Evolutionary conservation across 2,329 filamentous ascomycete genomes (phyloP).

Genomic region (Apiospora saccharicola): DNA sequence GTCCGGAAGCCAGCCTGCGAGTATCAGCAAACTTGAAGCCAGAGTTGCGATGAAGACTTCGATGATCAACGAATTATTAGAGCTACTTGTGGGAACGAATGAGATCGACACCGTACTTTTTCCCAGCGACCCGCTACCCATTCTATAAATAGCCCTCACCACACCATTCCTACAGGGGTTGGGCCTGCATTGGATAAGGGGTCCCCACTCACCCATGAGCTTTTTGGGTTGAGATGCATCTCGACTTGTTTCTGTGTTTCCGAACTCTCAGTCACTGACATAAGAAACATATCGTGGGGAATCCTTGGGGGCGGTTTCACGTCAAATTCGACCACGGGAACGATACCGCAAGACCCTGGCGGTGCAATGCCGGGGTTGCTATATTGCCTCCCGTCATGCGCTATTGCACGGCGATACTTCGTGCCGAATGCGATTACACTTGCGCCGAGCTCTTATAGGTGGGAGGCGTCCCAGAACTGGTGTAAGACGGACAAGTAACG

Average conservation of each 20-base stretch:
- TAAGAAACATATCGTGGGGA: constrained; percentile 16
- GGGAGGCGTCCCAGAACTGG: constrained; percentile 5
- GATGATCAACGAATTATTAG: background rate
- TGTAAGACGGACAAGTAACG: background rate
- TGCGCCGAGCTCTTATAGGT: constrained; percentile 11
- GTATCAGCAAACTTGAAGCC: background rate
- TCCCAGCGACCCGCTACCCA: background rate
- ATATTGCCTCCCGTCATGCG: background rate
- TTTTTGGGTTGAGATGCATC: constrained; percentile 18
- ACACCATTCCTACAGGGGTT: constrained; percentile 12
- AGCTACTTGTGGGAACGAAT: background rate
- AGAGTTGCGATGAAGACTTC: background rate
- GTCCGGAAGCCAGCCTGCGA: background rate
- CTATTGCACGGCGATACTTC: constrained; percentile 8
- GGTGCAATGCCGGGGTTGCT: constrained; percentile 13
- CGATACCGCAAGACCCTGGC: background rate
- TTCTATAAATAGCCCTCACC: constrained; percentile 19
- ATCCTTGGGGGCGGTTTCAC: constrained; percentile 16
- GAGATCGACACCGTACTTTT: constrained; percentile 3
- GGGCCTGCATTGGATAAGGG: constrained; percentile 15
- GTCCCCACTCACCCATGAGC: constrained; percentile 2
- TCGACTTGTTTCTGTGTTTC: constrained; percentile 6
- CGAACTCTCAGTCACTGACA: background rate
- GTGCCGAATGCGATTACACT: constrained; percentile 16
- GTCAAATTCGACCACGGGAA: background rate